These are phyloP conservation scores for Sporothrix phasma DNA, from an alignment of 2,329 filamentous ascomycete species.

Conservation along the genomic window DNA sequence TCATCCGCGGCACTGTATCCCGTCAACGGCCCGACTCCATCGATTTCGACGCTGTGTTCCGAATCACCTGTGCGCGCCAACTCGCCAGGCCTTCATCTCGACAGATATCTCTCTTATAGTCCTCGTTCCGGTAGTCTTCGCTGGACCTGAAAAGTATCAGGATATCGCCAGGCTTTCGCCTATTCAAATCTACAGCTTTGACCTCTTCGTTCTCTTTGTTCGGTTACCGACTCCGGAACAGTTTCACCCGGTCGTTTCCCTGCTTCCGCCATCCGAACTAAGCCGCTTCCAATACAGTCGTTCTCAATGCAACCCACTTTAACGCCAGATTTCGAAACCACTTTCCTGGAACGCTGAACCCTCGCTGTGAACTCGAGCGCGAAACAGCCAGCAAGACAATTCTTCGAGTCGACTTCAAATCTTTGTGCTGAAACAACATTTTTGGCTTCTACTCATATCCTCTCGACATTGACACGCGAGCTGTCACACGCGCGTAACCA, in stretches of 20 bases:
- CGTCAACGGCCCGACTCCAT: background rate
- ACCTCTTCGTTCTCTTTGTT: background rate
- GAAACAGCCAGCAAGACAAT: background rate
- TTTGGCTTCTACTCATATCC: background rate
- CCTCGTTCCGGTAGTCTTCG: background rate
- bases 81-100: background rate
- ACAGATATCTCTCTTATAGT: background rate
- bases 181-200: background rate
- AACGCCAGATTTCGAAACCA: background rate
- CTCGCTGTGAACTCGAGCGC: background rate
- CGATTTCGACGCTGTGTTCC: background rate
- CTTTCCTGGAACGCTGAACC: background rate
- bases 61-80: background rate
- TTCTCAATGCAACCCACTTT: conserved; percentile 6
- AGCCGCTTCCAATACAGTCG: conserved; percentile 5
- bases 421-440: background rate
- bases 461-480: background rate
- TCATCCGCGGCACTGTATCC: too few species aligned
- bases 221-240: background rate
- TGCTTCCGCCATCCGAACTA: conserved; percentile 8
- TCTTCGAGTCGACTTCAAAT: background rate
- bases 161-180: background rate
- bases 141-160: background rate
- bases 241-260: background rate
- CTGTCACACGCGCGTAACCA: background rate